phyloP scores from a whole-genome alignment of 371 early-diverging fungal genomes.

The Lichtheimia ornata region DNA sequence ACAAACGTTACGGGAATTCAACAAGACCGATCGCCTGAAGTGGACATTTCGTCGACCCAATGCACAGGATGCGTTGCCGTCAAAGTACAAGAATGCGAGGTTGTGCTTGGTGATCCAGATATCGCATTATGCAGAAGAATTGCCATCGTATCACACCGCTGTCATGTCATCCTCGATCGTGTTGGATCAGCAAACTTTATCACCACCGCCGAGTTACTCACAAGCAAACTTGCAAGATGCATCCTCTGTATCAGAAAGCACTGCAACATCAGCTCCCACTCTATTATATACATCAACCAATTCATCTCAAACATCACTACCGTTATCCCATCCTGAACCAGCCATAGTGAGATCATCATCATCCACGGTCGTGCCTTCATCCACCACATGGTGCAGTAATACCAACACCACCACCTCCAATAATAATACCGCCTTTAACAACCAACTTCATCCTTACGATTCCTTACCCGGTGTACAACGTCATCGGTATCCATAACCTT shows the following conservation, averaged over 20 bases:
- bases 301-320: conserved; percentile 8
- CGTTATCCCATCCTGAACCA: conserved; percentile 1
- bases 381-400: no score
- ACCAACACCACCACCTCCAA: no score
- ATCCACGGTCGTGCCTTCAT: background rate
- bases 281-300: background rate
- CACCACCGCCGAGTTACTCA: conserved; percentile 26
- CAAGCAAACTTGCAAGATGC: conserved; percentile 12
- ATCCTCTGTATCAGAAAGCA: background rate
- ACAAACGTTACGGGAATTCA: conserved; percentile 36
- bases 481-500: no score
- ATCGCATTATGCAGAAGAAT: conserved; percentile 23
- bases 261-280: background rate
- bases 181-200: background rate
- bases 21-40: conserved; percentile 28
- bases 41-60: conserved; percentile 30
- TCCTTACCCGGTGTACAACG: no score
- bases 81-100: conserved; percentile 17
- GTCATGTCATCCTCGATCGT: background rate
- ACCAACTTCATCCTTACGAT: no score
- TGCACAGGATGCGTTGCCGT: conserved; percentile 11
- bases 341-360: background rate
- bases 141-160: conserved; percentile 42
- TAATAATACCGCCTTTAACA: no score
- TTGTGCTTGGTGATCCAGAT: conserved; percentile 37